Percentiles rank a stretch among this genome's conserved stretches.
These are phyloP conservation scores for Lipomyces orientalis DNA, from an alignment of 805 yeast genomes.

Conservation along the genomic window DNA sequence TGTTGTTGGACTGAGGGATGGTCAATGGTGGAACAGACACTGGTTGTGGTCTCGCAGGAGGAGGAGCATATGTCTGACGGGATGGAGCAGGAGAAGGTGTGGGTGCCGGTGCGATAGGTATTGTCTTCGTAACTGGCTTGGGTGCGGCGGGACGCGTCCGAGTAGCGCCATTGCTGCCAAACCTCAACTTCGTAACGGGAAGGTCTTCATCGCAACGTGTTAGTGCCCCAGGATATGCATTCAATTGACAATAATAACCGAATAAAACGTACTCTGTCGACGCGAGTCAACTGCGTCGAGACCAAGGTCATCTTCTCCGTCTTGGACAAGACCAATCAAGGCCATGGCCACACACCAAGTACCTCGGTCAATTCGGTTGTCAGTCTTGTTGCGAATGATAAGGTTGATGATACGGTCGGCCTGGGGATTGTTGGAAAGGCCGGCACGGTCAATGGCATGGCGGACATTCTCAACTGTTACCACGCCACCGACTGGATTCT, in stretches of 20 bases:
- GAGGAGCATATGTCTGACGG: constrained; percentile 17
- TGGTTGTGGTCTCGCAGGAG: constrained; percentile 8
- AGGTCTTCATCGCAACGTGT: constrained; percentile 13
- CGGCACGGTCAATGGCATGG: constrained; percentile 35
- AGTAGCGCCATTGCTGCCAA: constrained; percentile 2
- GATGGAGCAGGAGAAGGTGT: constrained; percentile 7
- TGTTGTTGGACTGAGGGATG: constrained; percentile 1
- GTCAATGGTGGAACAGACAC: constrained; percentile 16
- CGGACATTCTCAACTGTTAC: constrained; percentile 32
- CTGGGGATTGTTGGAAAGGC: constrained; percentile 19
- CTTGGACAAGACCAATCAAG: constrained; percentile 45
- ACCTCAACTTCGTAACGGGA: constrained; percentile 21
- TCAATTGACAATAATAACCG: not conserved
- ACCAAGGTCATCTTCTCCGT: constrained; percentile 42
- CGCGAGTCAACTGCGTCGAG: constrained; percentile 42
- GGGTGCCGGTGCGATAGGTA: not conserved
- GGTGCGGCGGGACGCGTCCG: not conserved
- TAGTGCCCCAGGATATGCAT: not conserved
- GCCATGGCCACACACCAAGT: constrained; percentile 46
- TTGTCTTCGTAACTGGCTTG: not conserved
- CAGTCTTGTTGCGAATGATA: constrained; percentile 36
- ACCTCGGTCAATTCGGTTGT: constrained; percentile 38
- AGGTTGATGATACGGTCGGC: constrained; percentile 28
- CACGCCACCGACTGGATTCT: constrained; percentile 36
- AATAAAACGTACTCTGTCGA: constrained; percentile 27